Percentiles rank a stretch among this genome's conserved stretches.
Conservation (phyloP, 2,329 filamentous ascomycete species). For the Aspergillus texensis region DNA sequence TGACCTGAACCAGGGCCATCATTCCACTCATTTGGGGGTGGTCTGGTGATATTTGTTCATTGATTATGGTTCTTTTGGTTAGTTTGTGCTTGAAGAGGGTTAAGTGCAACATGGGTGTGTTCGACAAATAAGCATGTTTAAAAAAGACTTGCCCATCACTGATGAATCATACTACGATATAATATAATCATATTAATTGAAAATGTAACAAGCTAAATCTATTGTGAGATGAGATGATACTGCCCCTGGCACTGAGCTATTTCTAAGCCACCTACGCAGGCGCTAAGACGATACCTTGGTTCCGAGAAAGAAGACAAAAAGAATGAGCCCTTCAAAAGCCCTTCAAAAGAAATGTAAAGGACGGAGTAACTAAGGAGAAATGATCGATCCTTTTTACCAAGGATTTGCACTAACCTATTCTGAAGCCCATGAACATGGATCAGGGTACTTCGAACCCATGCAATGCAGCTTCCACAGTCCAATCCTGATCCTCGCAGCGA, state of each 20-base stretch:
- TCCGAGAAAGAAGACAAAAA: conserved; percentile 5
- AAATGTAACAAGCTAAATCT: conserved; percentile 1
- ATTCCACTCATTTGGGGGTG: neutral
- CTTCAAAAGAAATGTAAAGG: neutral
- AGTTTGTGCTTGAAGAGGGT: neutral
- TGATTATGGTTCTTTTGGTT: neutral
- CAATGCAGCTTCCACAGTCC: conserved; percentile 5
- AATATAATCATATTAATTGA: conserved; percentile 4
- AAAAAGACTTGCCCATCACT: neutral
- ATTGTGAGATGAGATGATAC: conserved; percentile 4
- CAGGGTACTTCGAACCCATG: conserved; percentile 3
- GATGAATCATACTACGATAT: neutral
- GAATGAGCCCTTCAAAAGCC: neutral
- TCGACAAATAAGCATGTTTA: neutral
- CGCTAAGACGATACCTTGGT: conserved; percentile 9
- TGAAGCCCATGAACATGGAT: neutral
- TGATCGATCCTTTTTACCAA: conserved; percentile 5
- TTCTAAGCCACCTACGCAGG: conserved; percentile 14
- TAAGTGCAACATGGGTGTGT: neutral
- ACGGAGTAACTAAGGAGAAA: neutral
- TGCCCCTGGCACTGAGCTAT: conserved; percentile 13
- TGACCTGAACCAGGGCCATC: conserved; percentile 1
- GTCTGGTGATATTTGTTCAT: neutral
- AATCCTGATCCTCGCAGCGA: conserved; percentile 6
- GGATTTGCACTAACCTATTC: conserved; percentile 4